phyloP scores from a whole-genome alignment of 768 basidiomycete species.

The Flagelloscypha sp. region DNA sequence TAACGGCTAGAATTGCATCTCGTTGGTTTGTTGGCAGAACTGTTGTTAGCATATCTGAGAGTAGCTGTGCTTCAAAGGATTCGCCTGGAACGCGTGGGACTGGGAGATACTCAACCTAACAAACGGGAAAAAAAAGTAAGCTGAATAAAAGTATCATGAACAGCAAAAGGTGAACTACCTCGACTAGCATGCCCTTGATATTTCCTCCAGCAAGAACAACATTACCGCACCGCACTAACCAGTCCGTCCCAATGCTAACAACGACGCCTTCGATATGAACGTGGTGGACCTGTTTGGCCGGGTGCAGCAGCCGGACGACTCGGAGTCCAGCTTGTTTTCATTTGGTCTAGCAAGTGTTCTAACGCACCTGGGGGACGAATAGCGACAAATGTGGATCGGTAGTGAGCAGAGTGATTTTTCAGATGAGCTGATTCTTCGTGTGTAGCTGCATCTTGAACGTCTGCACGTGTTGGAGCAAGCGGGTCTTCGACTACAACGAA shows the following conservation, averaged over 20 bases:
- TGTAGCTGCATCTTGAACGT: slow-evolving; percentile 41
- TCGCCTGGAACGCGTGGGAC: slow-evolving; percentile 58
- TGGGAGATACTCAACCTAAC: slow-evolving; percentile 76
- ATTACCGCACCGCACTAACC: slow-evolving; percentile 74
- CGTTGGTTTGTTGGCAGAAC: slow-evolving; percentile 65
- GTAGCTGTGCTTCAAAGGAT: slow-evolving; percentile 64
- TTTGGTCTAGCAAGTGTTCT: slow-evolving; percentile 65
- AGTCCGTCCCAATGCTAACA: slow-evolving; percentile 74
- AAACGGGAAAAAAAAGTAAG: slow-evolving; percentile 1
- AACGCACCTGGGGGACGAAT: slow-evolving; percentile 65
- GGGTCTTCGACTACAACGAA: slow-evolving; percentile 78
- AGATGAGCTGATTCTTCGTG: slow-evolving; percentile 35
- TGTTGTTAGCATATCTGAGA: slow-evolving; percentile 68
- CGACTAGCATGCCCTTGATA: slow-evolving; percentile 77
- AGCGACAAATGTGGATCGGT: slow-evolving; percentile 70
- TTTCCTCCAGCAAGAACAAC: slow-evolving; percentile 68
- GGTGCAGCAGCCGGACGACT: slow-evolving; percentile 45
- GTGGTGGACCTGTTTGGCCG: slow-evolving; percentile 46
- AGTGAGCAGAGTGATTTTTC: slow-evolving; percentile 47
- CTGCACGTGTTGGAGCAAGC: slow-evolving; percentile 56
- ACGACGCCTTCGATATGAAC: slow-evolving; percentile 67
- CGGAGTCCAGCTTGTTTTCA: slow-evolving; percentile 72
- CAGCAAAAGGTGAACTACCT: slow-evolving; percentile 35
- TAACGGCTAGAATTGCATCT: slow-evolving; percentile 69
- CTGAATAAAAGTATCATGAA: slow-evolving; percentile 6